Conservation (phyloP, 2,329 filamentous ascomycete genomes). For the Pseudocercospora musae region DNA sequence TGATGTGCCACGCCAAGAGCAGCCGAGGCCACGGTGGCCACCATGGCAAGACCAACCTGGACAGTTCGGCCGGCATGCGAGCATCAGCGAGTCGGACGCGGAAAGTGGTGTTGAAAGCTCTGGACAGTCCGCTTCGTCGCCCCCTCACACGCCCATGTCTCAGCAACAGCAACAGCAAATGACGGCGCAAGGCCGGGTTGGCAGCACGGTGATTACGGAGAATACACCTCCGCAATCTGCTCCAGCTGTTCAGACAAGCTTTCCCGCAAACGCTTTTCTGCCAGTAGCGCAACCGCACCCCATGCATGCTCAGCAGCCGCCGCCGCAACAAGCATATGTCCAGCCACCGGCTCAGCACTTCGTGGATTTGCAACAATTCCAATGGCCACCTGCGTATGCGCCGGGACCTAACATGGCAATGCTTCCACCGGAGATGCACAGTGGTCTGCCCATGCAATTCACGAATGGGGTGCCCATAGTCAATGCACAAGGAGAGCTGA, state of each 20-base stretch:
- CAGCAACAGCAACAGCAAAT: slow-evolving; percentile 19
- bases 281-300: slow-evolving; percentile 18
- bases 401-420: not conserved
- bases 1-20: slow-evolving; percentile 33
- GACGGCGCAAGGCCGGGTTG: slow-evolving; percentile 26
- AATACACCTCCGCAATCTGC: slow-evolving; percentile 52
- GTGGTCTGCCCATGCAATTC: slow-evolving; percentile 22
- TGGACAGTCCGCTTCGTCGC: slow-evolving; percentile 37
- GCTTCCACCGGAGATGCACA: slow-evolving; percentile 9
- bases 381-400: slow-evolving; percentile 13
- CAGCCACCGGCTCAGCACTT: slow-evolving; percentile 15
- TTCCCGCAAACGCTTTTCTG: slow-evolving; percentile 39
- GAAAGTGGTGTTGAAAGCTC: slow-evolving; percentile 27
- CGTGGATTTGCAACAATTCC: slow-evolving; percentile 31
- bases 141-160: slow-evolving; percentile 46
- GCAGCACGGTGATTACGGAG: slow-evolving; percentile 37
- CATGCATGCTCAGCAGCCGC: slow-evolving; percentile 16
- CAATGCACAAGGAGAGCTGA: slow-evolving; percentile 25
- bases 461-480: slow-evolving; percentile 29
- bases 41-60: slow-evolving; percentile 40
- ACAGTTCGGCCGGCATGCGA: slow-evolving; percentile 38
- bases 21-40: slow-evolving; percentile 32
- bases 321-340: slow-evolving; percentile 18
- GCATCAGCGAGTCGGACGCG: slow-evolving; percentile 40
- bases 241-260: slow-evolving; percentile 48